Conservation (phyloP, 306 rosid species). For the Arachis stenosperma region DNA sequence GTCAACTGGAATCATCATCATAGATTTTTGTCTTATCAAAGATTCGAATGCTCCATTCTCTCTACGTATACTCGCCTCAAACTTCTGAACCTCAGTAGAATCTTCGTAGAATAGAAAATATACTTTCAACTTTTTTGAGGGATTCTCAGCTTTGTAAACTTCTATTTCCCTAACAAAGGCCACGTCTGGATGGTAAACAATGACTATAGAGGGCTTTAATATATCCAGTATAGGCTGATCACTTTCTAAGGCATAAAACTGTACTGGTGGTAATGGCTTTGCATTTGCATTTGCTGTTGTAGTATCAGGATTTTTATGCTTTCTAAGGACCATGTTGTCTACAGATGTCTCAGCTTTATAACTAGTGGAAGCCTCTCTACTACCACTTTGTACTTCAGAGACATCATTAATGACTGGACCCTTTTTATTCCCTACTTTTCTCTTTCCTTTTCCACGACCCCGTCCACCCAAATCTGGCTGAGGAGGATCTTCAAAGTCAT, state of each 20-base stretch:
- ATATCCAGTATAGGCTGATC: slow-evolving; percentile 83
- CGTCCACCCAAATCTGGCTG: slow-evolving; percentile 43
- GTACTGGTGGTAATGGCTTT: slow-evolving; percentile 74
- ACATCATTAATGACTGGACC: slow-evolving; percentile 40
- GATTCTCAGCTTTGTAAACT: slow-evolving; percentile 81
- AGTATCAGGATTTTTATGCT: slow-evolving; percentile 50
- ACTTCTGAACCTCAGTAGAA: slow-evolving; percentile 92
- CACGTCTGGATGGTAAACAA: slow-evolving; percentile 96
- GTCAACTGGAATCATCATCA: slow-evolving; percentile 95
- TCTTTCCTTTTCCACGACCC: slow-evolving; percentile 58
- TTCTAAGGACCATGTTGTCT: slow-evolving; percentile 51
- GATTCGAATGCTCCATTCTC: slow-evolving; percentile 99
- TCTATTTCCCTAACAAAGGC: slow-evolving; percentile 93
- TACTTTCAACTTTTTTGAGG: slow-evolving; percentile 71
- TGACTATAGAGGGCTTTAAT: slow-evolving; percentile 73
- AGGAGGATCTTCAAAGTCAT: slow-evolving; percentile 49
- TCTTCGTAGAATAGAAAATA: slow-evolving; percentile 92
- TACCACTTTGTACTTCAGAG: slow-evolving; percentile 39
- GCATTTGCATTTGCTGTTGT: slow-evolving; percentile 39
- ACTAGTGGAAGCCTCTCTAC: slow-evolving; percentile 45
- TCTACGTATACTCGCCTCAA: slow-evolving; percentile 88
- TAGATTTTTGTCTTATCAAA: slow-evolving; percentile 90
- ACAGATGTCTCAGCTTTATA: slow-evolving; percentile 46
- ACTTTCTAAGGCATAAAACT: slow-evolving; percentile 89
- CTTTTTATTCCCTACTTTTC: slow-evolving; percentile 61